These are phyloP conservation scores for Neurospora sp. DNA, from an alignment of 495 filamentous ascomycete species.

Conservation along the genomic window DNA sequence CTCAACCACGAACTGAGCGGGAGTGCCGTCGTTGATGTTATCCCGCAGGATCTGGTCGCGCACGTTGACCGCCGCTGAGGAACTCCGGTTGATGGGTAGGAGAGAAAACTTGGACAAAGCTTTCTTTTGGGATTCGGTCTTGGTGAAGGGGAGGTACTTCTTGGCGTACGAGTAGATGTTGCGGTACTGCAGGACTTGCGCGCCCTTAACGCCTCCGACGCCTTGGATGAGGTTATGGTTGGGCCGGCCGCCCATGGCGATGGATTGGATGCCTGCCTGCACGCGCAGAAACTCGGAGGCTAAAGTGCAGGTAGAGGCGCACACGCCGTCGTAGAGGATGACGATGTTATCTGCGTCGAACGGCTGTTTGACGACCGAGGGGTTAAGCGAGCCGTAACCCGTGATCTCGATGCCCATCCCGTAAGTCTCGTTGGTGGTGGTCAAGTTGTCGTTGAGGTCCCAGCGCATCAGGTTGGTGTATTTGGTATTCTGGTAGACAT, in stretches of 20 bases:
- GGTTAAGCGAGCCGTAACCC: slow-evolving; percentile 26
- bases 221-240: slow-evolving; percentile 42
- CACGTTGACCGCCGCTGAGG: slow-evolving; percentile 1
- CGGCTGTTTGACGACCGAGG: slow-evolving; percentile 27
- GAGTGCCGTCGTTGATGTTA: slow-evolving; percentile 24
- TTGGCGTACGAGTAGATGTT: slow-evolving; percentile 1
- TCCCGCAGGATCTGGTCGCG: slow-evolving; percentile 20
- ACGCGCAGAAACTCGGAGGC: slow-evolving; percentile 46
- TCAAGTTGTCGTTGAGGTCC: slow-evolving; percentile 28
- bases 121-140: background rate
- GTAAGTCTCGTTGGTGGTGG: slow-evolving; percentile 27
- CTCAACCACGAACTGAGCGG: slow-evolving; percentile 42
- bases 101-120: background rate
- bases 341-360: slow-evolving; percentile 21
- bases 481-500: slow-evolving; percentile 17
- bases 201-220: slow-evolving; percentile 50
- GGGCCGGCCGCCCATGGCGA: slow-evolving; percentile 48
- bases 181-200: slow-evolving; percentile 13
- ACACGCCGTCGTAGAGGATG: slow-evolving; percentile 41
- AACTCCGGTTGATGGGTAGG: background rate
- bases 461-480: slow-evolving; percentile 31
- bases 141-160: background rate
- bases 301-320: slow-evolving; percentile 50
- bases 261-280: slow-evolving; percentile 43
- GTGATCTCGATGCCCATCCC: slow-evolving; percentile 33